phyloP scores from a whole-genome alignment of 176 grass and related monocot species.

The Leersia perrieri region DNA sequence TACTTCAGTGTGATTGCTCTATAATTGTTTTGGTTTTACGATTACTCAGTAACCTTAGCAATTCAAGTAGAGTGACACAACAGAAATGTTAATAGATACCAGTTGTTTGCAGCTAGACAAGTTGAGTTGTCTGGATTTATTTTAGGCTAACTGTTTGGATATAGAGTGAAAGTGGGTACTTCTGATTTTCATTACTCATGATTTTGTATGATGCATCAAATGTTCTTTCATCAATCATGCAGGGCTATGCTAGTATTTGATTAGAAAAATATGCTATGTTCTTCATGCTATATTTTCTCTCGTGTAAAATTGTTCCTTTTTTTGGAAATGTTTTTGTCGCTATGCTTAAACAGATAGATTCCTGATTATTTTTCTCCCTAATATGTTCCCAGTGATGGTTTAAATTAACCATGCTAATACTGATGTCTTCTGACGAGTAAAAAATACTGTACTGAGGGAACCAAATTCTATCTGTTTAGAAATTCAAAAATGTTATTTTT shows the following conservation, averaged over 20 bases:
- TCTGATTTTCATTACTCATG: not conserved
- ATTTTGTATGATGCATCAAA: no score
- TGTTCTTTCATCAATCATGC: not conserved
- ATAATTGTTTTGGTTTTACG: not conserved
- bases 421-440: slow-evolving; percentile 54
- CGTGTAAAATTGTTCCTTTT: not conserved
- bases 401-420: slow-evolving; percentile 81
- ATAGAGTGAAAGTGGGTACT: no score
- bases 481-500: not conserved
- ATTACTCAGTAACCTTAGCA: not conserved
- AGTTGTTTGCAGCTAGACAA: not conserved
- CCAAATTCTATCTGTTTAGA: not conserved
- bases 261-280: not conserved
- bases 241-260: not conserved
- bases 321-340: not conserved
- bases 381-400: slow-evolving; percentile 63
- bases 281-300: not conserved
- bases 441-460: slow-evolving; percentile 59
- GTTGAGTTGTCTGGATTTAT: not conserved
- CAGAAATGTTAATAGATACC: not conserved
- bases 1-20: not conserved
- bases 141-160: not conserved
- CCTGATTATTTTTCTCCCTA: not conserved
- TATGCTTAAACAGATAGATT: not conserved
- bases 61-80: not conserved